phyloP scores from a whole-genome alignment of 768 basidiomycete species.

The Multifurca ochricompacta region DNA sequence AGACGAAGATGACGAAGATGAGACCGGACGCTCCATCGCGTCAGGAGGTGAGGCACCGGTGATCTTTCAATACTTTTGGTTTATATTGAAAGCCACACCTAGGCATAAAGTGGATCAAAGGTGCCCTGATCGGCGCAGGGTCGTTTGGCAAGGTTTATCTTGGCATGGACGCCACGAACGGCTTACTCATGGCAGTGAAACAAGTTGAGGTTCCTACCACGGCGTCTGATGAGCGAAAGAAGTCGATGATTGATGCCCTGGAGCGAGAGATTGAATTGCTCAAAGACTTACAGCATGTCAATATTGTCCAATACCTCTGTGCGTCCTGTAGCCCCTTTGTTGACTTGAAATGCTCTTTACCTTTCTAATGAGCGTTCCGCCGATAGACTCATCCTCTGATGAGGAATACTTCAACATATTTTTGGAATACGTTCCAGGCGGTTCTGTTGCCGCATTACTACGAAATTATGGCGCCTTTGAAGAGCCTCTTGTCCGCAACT shows the following conservation, averaged over 20 bases:
- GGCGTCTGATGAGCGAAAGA: conserved; percentile 87
- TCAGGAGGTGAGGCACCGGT: conserved; percentile 43
- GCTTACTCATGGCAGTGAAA: conserved; percentile 94
- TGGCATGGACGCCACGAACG: conserved; percentile 87
- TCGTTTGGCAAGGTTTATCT: conserved; percentile 95
- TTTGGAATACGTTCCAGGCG: conserved; percentile 93
- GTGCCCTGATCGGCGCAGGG: conserved; percentile 89
- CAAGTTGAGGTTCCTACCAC: conserved; percentile 89
- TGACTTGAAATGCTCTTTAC: not conserved
- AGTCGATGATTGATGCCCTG: conserved; percentile 84
- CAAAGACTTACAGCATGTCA: conserved; percentile 86
- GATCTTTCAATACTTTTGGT: conserved; percentile 14
- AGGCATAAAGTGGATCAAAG: conserved; percentile 91
- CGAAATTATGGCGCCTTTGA: conserved; percentile 93
- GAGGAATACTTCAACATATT: conserved; percentile 91
- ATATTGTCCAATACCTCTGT: conserved; percentile 99
- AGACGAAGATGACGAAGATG: conserved; percentile 39
- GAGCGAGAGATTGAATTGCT: conserved; percentile 93
- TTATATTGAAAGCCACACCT: conserved; percentile 25
- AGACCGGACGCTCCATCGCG: conserved; percentile 44
- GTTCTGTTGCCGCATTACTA: conserved; percentile 83
- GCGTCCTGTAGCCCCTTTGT: conserved; percentile 51
- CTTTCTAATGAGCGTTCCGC: not conserved
- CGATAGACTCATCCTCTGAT: conserved; percentile 85
- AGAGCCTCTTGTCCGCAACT: conserved; percentile 85